These are phyloP conservation scores for Ceratobasidium sp. DNA, from an alignment of 1,284 basidiomycete genomes.

Conservation along the genomic window DNA sequence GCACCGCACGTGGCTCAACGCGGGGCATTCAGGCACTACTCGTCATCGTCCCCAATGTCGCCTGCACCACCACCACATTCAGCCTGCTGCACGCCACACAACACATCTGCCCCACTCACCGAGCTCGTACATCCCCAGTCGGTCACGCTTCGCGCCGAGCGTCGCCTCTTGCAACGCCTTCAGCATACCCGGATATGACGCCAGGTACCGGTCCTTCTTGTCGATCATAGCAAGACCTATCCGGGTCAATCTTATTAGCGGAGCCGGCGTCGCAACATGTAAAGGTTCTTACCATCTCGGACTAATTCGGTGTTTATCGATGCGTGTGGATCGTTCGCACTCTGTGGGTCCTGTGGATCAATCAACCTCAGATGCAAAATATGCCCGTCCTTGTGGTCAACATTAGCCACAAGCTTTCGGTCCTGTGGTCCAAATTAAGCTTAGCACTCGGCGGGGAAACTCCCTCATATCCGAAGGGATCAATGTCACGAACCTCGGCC, in stretches of 20 bases:
- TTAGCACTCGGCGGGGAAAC: constrained; percentile 37
- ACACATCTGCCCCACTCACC: no score
- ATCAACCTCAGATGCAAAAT: constrained; percentile 86
- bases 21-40: constrained; percentile 7
- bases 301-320: constrained; percentile 86
- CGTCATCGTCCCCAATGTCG: constrained; percentile 33
- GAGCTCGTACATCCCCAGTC: constrained; percentile 87
- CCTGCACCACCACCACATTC: background rate
- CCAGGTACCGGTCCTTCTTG: constrained; percentile 74
- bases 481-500: constrained; percentile 61
- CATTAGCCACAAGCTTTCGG: constrained; percentile 87
- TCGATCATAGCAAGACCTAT: constrained; percentile 77
- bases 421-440: constrained; percentile 53
- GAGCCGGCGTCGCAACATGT: background rate
- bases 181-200: constrained; percentile 71
- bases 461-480: background rate
- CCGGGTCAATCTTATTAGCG: constrained; percentile 29
- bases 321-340: constrained; percentile 70
- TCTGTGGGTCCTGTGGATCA: constrained; percentile 76
- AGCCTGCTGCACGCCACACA: no score
- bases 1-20: constrained; percentile 20
- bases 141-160: constrained; percentile 72
- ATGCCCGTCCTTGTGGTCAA: constrained; percentile 82
- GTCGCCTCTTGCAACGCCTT: constrained; percentile 71
- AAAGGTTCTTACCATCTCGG: constrained; percentile 54